Evolutionary conservation across 441 rosid species (phyloP).

Genomic region (Codiaeum variegatum): DNA sequence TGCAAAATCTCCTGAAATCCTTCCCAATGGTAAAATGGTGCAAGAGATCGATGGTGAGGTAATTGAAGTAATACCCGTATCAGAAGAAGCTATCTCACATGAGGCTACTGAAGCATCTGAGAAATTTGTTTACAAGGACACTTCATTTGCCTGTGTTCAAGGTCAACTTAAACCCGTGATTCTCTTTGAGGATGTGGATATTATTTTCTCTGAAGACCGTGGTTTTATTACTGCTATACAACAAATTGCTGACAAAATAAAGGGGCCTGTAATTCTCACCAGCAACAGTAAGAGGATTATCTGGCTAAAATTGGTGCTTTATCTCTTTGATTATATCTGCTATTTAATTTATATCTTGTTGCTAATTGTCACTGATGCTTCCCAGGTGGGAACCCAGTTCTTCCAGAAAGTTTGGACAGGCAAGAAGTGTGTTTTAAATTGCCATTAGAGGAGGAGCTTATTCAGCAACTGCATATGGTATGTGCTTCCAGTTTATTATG

Average conservation of each 20-base stretch:
- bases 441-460: constrained; percentile 62
- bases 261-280: constrained; percentile 86
- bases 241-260: constrained; percentile 82
- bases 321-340: constrained; percentile 11
- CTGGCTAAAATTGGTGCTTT: constrained; percentile 19
- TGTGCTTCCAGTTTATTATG: constrained; percentile 22
- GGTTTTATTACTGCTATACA: constrained; percentile 81
- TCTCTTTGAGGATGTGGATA: constrained; percentile 93
- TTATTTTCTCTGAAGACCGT: constrained; percentile 80
- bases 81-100: constrained; percentile 34
- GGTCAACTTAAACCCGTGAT: constrained; percentile 59
- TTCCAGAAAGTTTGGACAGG: constrained; percentile 74
- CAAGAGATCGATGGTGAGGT: constrained; percentile 31
- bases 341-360: constrained; percentile 12
- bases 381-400: constrained; percentile 53
- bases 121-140: constrained; percentile 29
- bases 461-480: constrained; percentile 53
- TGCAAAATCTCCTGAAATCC: constrained; percentile 21
- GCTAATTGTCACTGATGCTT: constrained; percentile 27
- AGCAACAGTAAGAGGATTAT: constrained; percentile 58
- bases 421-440: constrained; percentile 49
- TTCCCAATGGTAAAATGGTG: constrained; percentile 29
- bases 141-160: constrained; percentile 28
- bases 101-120: constrained; percentile 29
- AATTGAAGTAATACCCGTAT: constrained; percentile 34